These are phyloP conservation scores for Botrytis fragariae DNA, from an alignment of 2,329 filamentous ascomycete species.

Conservation along the genomic window DNA sequence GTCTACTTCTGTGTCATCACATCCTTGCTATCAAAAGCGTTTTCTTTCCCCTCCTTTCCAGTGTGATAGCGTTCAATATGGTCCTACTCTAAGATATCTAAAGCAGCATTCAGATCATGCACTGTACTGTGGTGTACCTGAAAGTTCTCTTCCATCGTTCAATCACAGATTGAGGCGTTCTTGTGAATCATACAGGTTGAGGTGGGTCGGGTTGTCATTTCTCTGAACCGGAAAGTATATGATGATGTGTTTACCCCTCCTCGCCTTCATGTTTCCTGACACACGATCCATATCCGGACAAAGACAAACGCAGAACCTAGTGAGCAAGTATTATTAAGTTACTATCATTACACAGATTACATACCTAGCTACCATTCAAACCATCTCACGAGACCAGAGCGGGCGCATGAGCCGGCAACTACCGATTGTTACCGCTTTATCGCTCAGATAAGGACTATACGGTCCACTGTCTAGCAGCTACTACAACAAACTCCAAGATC, in stretches of 20 bases:
- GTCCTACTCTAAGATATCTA: background rate
- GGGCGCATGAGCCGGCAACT: background rate
- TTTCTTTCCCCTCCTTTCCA: background rate
- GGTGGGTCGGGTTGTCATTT: background rate
- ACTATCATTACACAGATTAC: background rate
- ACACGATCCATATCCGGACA: slow-evolving; percentile 10
- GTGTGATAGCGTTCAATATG: background rate
- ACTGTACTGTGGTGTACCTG: background rate
- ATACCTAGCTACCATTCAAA: background rate
- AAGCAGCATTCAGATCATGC: slow-evolving; percentile 12
- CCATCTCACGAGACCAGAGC: background rate
- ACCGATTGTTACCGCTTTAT: slow-evolving; percentile 11
- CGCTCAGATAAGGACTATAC: slow-evolving; percentile 6
- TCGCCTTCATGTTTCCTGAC: background rate
- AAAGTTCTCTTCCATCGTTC: background rate
- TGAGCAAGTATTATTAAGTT: background rate
- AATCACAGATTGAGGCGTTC: background rate
- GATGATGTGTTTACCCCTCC: slow-evolving; percentile 7
- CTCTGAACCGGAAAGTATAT: background rate
- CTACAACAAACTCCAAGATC: background rate
- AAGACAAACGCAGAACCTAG: background rate
- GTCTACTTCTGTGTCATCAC: background rate
- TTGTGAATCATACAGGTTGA: background rate
- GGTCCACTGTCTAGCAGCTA: background rate
- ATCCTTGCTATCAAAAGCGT: background rate